Base-by-base conservation (phyloP, 176 grass and related monocot genomes). In the Musa schizocarpa region DNA sequence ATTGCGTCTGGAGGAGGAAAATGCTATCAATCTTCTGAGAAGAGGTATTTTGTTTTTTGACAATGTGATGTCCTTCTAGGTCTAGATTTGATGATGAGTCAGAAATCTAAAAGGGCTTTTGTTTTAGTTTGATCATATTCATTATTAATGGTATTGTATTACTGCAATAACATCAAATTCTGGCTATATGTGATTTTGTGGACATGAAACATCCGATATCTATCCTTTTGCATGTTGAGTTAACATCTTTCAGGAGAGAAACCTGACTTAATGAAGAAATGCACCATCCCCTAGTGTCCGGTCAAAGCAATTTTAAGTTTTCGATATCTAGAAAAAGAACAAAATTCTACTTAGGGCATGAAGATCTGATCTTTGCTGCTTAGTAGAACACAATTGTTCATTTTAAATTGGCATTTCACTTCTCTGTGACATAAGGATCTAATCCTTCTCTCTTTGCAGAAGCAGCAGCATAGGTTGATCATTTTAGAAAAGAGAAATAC, bases 1-100 rank as follows among this genome's bases (percentile, higher is more conserved):
- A 13, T 54, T 83, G 29, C 84, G 87, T 56, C 84, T 92, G 24
- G 95, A 94, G 49, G 86, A 86, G 82, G 90, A 94, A 26, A 94
- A 92, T 74, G 80, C 84, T 20, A 64, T 76, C 34, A 43, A 43
- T 72, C 74, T 99, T 72, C 52, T 84, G 25, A 87, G 74, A 81
- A 76, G 86, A 94, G 90, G 95, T 99, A 89, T 17, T 75, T 0
- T 26, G 8, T 7, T 29, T 80, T 26, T 5, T n/a, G 20, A 26
- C 16, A 17, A 58, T 50, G 27, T 65, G 16, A 52, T 22, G 8
- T 26, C 9, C 51, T 43, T 43, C 34, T 43, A 6, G 34, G 4
- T 43, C 34, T 43, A 43, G 34, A 43, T 43, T 43, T 43, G 34
- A 43, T 43, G 34, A 43, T 43, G 34, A 43, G 0, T 43, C 4